Evolutionary conservation across 2,329 filamentous ascomycete genomes (phyloP).

Genomic region (Coccinonectria pachysandricola): DNA sequence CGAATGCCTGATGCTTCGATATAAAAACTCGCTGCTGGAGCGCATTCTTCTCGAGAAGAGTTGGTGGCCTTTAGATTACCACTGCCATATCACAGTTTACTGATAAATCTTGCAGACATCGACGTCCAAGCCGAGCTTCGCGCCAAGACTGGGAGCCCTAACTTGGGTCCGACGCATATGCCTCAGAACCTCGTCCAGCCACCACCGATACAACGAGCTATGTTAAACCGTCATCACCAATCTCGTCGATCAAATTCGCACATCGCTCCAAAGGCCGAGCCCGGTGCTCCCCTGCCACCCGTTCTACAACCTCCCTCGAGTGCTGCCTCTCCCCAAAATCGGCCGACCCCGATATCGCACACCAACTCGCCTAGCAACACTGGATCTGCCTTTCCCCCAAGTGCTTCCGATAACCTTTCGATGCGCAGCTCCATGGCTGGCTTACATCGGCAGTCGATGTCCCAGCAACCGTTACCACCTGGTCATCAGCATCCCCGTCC

Average conservation of each 20-base stretch:
- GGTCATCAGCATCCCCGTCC: no score
- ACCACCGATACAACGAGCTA: conserved; percentile 68
- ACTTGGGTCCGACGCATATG: conserved; percentile 59
- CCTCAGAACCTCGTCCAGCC: conserved; percentile 59
- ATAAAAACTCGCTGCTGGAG: conserved; percentile 95
- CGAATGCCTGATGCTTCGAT: conserved; percentile 95
- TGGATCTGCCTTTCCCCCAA: conserved; percentile 32
- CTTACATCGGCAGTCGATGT: conserved; percentile 23
- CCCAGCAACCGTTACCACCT: conserved; percentile 9
- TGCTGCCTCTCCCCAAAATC: conserved; percentile 55
- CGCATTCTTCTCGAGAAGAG: conserved; percentile 94
- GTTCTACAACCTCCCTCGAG: conserved; percentile 43
- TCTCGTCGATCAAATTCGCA: conserved; percentile 60
- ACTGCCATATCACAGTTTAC: not conserved
- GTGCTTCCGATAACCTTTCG: conserved; percentile 36
- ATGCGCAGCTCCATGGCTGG: conserved; percentile 30
- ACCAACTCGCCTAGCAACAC: conserved; percentile 45
- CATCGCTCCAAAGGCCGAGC: conserved; percentile 64
- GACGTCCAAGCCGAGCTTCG: conserved; percentile 94
- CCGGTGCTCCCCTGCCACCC: conserved; percentile 37
- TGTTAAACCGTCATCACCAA: conserved; percentile 73
- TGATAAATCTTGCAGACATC: conserved; percentile 51
- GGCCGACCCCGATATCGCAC: conserved; percentile 76
- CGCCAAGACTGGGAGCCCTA: conserved; percentile 82
- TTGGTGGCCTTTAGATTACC: conserved; percentile 26